phyloP scores from a whole-genome alignment of 148 eudicot species.

The Vaccinium darrowii region DNA sequence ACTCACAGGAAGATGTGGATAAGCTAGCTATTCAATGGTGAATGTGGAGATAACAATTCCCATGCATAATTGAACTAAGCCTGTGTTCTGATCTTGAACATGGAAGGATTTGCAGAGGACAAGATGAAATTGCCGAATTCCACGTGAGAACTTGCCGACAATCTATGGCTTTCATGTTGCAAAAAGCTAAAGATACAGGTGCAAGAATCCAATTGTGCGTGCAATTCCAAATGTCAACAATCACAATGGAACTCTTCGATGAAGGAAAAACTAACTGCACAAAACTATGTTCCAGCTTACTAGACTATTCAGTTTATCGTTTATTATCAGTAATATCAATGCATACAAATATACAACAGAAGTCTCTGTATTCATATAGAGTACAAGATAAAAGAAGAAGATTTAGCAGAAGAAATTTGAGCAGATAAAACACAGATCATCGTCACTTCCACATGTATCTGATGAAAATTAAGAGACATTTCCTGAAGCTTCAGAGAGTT shows the following conservation, averaged over 20 bases:
- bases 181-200: neutral
- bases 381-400: neutral
- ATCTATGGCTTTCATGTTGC: neutral
- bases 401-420: neutral
- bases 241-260: neutral
- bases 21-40: no score
- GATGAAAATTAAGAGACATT: neutral
- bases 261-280: neutral
- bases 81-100: neutral
- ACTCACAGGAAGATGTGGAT: no score
- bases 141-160: neutral
- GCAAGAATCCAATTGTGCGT: neutral
- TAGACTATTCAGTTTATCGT: neutral
- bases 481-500: neutral
- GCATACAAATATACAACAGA: neutral
- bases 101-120: neutral
- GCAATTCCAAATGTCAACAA: neutral
- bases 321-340: neutral
- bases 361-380: neutral
- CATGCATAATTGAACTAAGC: neutral
- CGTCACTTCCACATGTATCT: neutral
- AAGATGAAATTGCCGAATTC: neutral
- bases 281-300: neutral
- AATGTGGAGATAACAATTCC: no score
- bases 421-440: neutral